phyloP scores from a whole-genome alignment of 139 green algal species.

The Desmodesmus armatus region DNA sequence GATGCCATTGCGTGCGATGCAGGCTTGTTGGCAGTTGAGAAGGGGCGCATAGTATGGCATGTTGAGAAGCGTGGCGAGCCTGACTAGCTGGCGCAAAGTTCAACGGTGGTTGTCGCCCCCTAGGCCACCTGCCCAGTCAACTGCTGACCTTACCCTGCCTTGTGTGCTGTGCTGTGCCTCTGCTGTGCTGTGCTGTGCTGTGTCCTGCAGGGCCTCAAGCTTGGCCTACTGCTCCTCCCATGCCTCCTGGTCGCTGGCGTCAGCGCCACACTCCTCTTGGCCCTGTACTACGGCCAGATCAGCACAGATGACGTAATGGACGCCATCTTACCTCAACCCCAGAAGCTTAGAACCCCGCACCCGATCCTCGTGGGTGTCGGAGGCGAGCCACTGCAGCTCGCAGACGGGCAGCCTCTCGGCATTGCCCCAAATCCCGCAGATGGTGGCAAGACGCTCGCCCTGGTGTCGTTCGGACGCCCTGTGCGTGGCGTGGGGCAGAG shows the following conservation, averaged over 20 bases:
- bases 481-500: neutral
- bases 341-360: neutral
- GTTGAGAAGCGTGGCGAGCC: too few relatives aligned
- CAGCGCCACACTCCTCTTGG: neutral
- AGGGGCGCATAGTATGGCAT: too few relatives aligned
- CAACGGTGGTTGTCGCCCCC: too few relatives aligned
- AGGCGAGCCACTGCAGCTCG: neutral
- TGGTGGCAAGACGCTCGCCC: neutral
- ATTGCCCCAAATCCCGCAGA: neutral
- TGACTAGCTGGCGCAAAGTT: too few relatives aligned
- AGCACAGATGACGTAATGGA: neutral
- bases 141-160: neutral
- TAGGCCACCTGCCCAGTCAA: too few relatives aligned
- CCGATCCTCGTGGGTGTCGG: neutral
- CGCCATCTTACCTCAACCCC: neutral
- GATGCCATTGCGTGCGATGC: neutral
- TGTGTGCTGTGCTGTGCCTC: neutral
- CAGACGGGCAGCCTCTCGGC: neutral
- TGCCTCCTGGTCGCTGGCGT: neutral
- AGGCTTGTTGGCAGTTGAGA: too few relatives aligned
- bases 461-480: neutral
- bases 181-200: conserved; percentile 16
- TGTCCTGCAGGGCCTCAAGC: neutral
- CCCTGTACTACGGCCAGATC: neutral
- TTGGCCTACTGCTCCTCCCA: neutral